These are phyloP conservation scores for Cutaneotrichosporon sp. DNA, from an alignment of 1,284 basidiomycete species.

Conservation along the genomic window DNA sequence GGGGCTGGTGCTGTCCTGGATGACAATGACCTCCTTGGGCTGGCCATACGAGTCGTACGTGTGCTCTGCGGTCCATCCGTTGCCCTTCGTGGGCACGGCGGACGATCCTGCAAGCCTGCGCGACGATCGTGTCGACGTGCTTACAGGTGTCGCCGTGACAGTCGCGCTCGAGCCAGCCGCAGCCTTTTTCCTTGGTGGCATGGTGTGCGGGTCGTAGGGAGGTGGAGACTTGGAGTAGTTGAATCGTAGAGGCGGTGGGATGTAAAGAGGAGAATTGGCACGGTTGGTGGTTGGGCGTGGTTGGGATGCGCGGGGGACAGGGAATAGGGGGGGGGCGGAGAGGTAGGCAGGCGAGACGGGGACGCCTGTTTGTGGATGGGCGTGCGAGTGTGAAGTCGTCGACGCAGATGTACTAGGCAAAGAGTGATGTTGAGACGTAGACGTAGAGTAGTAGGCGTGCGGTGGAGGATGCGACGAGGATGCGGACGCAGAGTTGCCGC, in stretches of 20 bases:
- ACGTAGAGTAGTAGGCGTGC: background rate
- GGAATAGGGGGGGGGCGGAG: constrained; percentile 19
- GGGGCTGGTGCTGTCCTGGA: constrained; percentile 42
- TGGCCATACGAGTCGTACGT: constrained; percentile 48
- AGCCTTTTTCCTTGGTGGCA: constrained; percentile 45
- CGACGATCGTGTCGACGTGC: constrained; percentile 23
- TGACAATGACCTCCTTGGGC: constrained; percentile 49
- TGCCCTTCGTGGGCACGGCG: constrained; percentile 22
- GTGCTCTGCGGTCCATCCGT: constrained; percentile 49
- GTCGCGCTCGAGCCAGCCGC: constrained; percentile 30
- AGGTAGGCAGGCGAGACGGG: constrained; percentile 21
- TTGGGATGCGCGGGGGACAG: constrained; percentile 9
- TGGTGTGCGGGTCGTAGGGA: constrained; percentile 19
- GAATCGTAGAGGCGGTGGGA: constrained; percentile 47
- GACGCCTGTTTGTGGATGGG: constrained; percentile 9
- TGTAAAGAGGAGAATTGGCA: constrained; percentile 36
- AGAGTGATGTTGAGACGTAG: constrained; percentile 9
- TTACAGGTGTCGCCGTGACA: constrained; percentile 24
- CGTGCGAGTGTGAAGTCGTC: constrained; percentile 14
- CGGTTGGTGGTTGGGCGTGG: constrained; percentile 6
- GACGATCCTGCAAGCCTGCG: constrained; percentile 17
- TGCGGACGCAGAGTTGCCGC: constrained; percentile 6
- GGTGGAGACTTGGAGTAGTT: constrained; percentile 44
- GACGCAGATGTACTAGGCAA: background rate
- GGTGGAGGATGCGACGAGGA: background rate